Evolutionary conservation across 2,329 filamentous ascomycete genomes (phyloP).

Genomic region (Alternaria viburni): DNA sequence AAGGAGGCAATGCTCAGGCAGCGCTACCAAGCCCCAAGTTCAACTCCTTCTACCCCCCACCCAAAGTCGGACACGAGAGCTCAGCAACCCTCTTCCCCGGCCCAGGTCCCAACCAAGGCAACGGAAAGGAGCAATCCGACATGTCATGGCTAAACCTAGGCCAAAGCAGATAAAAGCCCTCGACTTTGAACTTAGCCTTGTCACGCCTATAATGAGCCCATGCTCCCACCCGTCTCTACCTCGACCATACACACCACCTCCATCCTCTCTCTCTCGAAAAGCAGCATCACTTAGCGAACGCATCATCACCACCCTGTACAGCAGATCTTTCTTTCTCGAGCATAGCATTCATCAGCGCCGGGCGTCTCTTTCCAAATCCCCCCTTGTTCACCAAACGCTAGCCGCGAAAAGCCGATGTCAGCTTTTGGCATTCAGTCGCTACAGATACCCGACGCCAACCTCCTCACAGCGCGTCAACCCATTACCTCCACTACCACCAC

Average conservation of each 20-base stretch:
- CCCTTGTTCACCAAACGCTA: constrained; percentile 1
- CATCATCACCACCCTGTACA: constrained; percentile 16
- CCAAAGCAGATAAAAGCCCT: constrained; percentile 38
- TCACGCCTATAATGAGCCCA: constrained; percentile 12
- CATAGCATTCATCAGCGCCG: constrained; percentile 39
- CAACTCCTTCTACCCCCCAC: constrained; percentile 52
- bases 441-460: constrained; percentile 46
- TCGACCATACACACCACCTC: constrained; percentile 12
- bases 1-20: constrained; percentile 12
- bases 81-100: constrained; percentile 45
- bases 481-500: not conserved
- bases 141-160: constrained; percentile 84
- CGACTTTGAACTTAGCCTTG: not conserved
- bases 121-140: constrained; percentile 57
- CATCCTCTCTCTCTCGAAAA: constrained; percentile 23
- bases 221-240: constrained; percentile 8
- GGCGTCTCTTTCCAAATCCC: constrained; percentile 21
- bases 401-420: constrained; percentile 16
- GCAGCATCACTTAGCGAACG: constrained; percentile 27
- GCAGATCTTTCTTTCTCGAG: constrained; percentile 27
- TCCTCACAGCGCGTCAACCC: constrained; percentile 11
- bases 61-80: constrained; percentile 66
- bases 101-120: constrained; percentile 19
- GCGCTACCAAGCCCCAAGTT: constrained; percentile 56
- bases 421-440: constrained; percentile 41